These are phyloP conservation scores for Leavenworthia alabamica DNA, from an alignment of 345 rosid genomes.

Conservation along the genomic window DNA sequence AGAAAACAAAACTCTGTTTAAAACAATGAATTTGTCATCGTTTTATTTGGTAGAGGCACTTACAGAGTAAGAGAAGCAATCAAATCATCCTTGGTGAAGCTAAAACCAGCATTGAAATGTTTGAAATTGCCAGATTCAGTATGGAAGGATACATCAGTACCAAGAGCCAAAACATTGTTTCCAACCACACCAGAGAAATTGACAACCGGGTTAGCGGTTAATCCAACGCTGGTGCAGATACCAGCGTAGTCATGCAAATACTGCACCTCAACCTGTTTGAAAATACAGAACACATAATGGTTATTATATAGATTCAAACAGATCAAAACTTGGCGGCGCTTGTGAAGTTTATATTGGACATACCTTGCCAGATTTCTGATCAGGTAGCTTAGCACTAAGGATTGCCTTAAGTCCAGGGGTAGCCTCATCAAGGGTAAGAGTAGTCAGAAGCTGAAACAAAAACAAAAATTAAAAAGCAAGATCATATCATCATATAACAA, in stretches of 20 bases:
- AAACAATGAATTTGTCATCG: not conserved
- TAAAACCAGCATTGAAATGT: conserved; percentile 68
- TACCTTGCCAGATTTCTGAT: conserved; percentile 93
- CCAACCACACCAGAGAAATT: conserved; percentile 93
- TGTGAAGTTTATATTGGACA: not conserved
- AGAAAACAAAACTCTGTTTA: not conserved
- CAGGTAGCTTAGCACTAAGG: conserved; percentile 73
- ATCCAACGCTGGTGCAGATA: conserved; percentile 71
- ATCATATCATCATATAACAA: not conserved
- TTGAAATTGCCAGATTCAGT: conserved; percentile 69
- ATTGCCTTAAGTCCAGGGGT: conserved; percentile 89
- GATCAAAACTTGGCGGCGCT: not conserved
- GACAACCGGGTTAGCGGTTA: conserved; percentile 73
- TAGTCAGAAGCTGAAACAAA: conserved; percentile 65
- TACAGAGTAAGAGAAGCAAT: conserved; percentile 74
- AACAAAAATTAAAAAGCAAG: not conserved
- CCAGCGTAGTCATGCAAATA: conserved; percentile 90
- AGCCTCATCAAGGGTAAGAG: conserved; percentile 80
- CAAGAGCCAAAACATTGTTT: conserved; percentile 47
- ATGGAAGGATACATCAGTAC: conserved; percentile 86
- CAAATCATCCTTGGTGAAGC: conserved; percentile 59
- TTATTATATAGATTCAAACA: not conserved
- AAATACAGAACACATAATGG: not conserved
- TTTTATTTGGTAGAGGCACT: conserved; percentile 23
- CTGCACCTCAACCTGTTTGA: conserved; percentile 71